Base-by-base conservation (phyloP, 2,329 filamentous ascomycete species). In the Paracoccidioides brasiliensis region DNA sequence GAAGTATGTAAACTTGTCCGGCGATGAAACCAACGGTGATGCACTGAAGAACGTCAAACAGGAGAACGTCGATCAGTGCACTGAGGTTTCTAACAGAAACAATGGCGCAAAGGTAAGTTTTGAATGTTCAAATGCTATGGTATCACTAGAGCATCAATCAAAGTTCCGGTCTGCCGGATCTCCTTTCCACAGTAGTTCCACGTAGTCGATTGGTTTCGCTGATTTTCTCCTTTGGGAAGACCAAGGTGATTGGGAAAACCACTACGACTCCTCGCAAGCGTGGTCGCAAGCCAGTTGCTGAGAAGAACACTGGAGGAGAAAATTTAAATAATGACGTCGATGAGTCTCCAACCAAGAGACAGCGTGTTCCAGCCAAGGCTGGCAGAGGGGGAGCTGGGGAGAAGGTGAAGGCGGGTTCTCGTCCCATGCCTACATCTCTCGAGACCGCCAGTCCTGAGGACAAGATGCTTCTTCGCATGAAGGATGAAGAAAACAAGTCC, bases 381-480 rank as follows among this genome's bases (percentile, higher is more conserved):
- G 33, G n/a, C 15, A 35, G 30, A 30, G 35, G 49, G 33, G 37
- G 9, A 0, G 45, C 51, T 12, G 43, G 35, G 7, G 38, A 44
- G 7, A 58, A 53, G 52, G 60, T 57, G 41, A 59, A 53, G 33
- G 48, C 42, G 1, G 53, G 61, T 14, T 51, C 45, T 1, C 56
- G 55, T 38, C 57, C 61, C 0, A 64, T 68, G 52, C 65, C 66
- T 1, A 62, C 61, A 14, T 61, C 59, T 3, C 55, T 59, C 12
- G 64, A 63, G 3, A 54, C 52, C 4, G 64, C 62, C 2, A 58
- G 59, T 0, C 32, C 52, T 7, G 56, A 60, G n/a, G 65, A 69
- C 52, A 54, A 46, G 30, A 60, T 66, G 60, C 58, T 69, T 6
- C 57, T 68, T 8, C 62, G 58, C 33, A 65, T 69, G 58, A 62